Conservation (phyloP, 768 basidiomycete genomes). For the Collybia nuda region DNA sequence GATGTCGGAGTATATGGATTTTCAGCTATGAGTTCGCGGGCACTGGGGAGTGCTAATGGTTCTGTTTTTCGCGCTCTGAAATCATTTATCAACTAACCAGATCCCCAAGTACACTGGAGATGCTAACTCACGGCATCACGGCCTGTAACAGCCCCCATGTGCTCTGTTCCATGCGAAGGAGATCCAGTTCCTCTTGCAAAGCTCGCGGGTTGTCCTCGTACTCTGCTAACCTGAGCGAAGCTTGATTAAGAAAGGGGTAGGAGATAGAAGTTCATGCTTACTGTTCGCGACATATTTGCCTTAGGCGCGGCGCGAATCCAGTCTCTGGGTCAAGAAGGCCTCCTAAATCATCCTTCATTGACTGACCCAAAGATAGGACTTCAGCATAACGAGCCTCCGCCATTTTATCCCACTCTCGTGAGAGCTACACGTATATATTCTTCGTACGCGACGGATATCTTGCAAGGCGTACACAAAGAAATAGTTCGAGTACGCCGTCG, state of each 20-base stretch:
- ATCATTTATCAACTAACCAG: not conserved
- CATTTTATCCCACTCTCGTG: conserved; percentile 25
- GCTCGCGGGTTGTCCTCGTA: conserved; percentile 37
- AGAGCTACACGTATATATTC: no score
- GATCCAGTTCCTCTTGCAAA: conserved; percentile 54
- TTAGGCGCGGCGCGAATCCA: conserved; percentile 70
- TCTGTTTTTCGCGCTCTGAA: conserved; percentile 65
- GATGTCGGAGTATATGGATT: conserved; percentile 85
- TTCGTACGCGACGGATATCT: no score
- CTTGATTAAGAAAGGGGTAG: not conserved
- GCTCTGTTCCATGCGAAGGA: conserved; percentile 70
- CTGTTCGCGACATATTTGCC: conserved; percentile 54
- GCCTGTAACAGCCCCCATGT: conserved; percentile 84
- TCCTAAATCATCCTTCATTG: conserved; percentile 54
- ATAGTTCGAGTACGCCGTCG: no score
- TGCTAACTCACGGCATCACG: conserved; percentile 63
- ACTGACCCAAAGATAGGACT: conserved; percentile 60
- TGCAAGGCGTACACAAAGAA: no score
- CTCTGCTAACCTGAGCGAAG: conserved; percentile 47
- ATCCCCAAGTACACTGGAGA: not conserved
- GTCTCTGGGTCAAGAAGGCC: conserved; percentile 62
- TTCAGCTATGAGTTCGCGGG: conserved; percentile 54
- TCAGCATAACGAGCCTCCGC: conserved; percentile 63
- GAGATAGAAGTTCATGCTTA: conserved; percentile 28
- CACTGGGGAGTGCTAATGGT: conserved; percentile 41